Evolutionary conservation across 768 basidiomycete species (phyloP).

Genomic region (Fomitopsis pulvina): DNA sequence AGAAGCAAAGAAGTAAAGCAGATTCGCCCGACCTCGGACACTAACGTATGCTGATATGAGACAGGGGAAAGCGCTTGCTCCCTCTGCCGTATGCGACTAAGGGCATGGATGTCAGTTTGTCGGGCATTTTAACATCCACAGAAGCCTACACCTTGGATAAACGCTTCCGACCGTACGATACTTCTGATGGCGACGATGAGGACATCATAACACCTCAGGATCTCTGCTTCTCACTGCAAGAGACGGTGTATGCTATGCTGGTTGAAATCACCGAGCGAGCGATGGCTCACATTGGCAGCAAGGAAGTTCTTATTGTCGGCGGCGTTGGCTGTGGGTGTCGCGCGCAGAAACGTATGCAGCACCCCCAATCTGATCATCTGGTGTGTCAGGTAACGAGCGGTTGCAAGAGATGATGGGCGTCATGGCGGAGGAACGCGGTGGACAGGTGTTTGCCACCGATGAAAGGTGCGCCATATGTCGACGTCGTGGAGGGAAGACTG

Average conservation of each 20-base stretch:
- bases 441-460: conserved; percentile 90
- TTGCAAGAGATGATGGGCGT: conserved; percentile 99
- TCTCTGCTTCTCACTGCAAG: conserved; percentile 93
- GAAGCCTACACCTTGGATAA: conserved; percentile 87
- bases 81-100: conserved; percentile 93
- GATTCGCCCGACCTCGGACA: background rate
- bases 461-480: conserved; percentile 57
- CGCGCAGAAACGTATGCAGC: background rate
- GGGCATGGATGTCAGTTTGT: conserved; percentile 96
- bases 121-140: conserved; percentile 84
- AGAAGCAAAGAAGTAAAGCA: conserved; percentile 76
- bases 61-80: conserved; percentile 77
- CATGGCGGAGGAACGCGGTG: conserved; percentile 89
- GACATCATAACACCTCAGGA: conserved; percentile 93
- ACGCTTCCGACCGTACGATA: conserved; percentile 54
- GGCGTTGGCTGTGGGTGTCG: conserved; percentile 94
- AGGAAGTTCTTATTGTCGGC: conserved; percentile 94
- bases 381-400: conserved; percentile 70
- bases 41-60: background rate
- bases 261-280: conserved; percentile 99
- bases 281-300: conserved; percentile 97
- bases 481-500: background rate
- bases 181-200: conserved; percentile 34
- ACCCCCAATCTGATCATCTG: background rate
- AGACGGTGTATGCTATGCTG: conserved; percentile 96